Evolutionary conservation across 768 basidiomycete genomes (phyloP).

Genomic region (Mycena crocata): DNA sequence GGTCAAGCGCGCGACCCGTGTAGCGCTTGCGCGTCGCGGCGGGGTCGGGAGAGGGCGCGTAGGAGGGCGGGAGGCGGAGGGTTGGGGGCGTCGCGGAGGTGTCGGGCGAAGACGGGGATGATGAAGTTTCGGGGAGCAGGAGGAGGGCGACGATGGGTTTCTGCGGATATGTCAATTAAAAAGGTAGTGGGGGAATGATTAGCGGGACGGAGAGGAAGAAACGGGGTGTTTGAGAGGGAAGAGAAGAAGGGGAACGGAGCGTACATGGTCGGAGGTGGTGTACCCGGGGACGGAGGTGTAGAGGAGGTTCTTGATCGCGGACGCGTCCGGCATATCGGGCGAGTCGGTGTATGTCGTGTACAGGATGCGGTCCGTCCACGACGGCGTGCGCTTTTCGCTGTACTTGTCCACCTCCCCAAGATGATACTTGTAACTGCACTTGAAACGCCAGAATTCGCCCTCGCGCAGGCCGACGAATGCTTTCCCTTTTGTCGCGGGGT

Average conservation of each 20-base stretch:
- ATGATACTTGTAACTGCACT: constrained; percentile 90
- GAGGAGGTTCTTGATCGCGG: constrained; percentile 71
- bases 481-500: constrained; percentile 54
- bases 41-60: constrained; percentile 66
- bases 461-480: constrained; percentile 83
- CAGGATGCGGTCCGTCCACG: constrained; percentile 95
- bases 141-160: constrained; percentile 90
- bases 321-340: constrained; percentile 59
- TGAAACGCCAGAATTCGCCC: constrained; percentile 90
- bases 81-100: constrained; percentile 51
- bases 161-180: constrained; percentile 47
- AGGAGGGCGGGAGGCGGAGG: constrained; percentile 63
- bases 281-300: constrained; percentile 88
- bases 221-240: too few relatives aligned
- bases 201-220: too few relatives aligned
- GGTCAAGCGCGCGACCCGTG: constrained; percentile 75
- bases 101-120: constrained; percentile 39
- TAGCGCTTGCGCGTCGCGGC: constrained; percentile 67
- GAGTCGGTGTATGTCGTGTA: constrained; percentile 83
- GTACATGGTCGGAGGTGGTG: constrained; percentile 90
- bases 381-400: constrained; percentile 80
- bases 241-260: constrained; percentile 42
- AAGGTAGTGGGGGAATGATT: background rate
- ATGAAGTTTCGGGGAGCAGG: constrained; percentile 70
- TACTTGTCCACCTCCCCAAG: constrained; percentile 88